A percentile compares a stretch with the other conserved stretches of the same genome.
phyloP scores from a whole-genome alignment of 2,329 filamentous ascomycete genomes.

The Cryphonectria radicalis region DNA sequence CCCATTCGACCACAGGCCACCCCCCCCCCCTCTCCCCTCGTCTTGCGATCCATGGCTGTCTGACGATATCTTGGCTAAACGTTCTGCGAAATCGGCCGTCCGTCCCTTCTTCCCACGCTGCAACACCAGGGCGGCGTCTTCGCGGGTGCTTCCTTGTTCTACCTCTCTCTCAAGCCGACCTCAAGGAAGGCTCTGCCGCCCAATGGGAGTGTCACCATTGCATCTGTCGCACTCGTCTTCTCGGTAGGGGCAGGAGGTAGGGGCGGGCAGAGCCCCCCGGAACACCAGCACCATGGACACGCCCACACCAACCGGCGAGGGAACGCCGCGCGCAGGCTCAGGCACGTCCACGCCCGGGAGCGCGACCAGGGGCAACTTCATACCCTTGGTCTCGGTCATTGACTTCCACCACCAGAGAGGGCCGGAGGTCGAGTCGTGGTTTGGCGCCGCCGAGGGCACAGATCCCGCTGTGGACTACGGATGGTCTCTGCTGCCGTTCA shows the following conservation, averaged over 20 bases:
- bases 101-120: background rate
- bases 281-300: constrained; percentile 24
- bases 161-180: too few species aligned
- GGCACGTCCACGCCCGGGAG: constrained; percentile 28
- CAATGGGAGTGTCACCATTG: constrained; percentile 20
- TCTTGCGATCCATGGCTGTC: constrained; percentile 24
- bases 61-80: background rate
- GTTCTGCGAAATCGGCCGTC: background rate
- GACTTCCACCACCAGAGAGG: constrained; percentile 86
- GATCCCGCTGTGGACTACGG: constrained; percentile 85
- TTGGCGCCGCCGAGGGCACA: constrained; percentile 72
- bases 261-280: constrained; percentile 16
- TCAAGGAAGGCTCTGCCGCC: background rate
- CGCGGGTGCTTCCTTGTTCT: background rate
- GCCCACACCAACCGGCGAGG: constrained; percentile 24
- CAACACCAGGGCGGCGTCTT: constrained; percentile 1
- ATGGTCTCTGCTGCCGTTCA: constrained; percentile 91
- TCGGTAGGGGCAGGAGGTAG: background rate
- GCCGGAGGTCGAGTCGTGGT: constrained; percentile 92
- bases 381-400: constrained; percentile 76
- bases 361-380: constrained; percentile 47
- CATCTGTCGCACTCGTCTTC: constrained; percentile 1
- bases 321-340: constrained; percentile 20
- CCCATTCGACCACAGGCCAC: background rate
- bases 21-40: background rate